Base-by-base conservation (phyloP, 2,329 filamentous ascomycete genomes). In the Mycosphaerella sp. region DNA sequence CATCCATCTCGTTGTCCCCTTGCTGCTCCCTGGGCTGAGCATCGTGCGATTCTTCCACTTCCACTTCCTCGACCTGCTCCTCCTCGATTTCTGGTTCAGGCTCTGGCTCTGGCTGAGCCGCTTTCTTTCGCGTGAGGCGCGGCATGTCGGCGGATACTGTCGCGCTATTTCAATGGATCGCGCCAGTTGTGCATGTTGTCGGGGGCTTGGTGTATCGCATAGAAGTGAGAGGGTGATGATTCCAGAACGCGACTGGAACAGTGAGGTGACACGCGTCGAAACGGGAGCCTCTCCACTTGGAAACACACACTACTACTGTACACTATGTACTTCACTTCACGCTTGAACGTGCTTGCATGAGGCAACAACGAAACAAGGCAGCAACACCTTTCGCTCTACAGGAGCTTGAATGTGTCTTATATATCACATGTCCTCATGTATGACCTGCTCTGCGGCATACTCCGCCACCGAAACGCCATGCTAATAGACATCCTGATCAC, bases 1-100 rank as follows among this genome's bases (percentile, higher is more conserved):
- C 50, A 7, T 56, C 52, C 37, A 55, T 52, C 21, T 50, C 58
- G 21, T 62, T 50, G 17, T 21, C 9, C 6, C 8, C 39, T 35
- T 41, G 32, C 40, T 49, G 30, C 32, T 43, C 18, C n/a, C n/a
- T 3, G 2, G 17, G 40, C 13, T 44, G 18, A 16, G 39, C 30
- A 25, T 25, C 21, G 13, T 44, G 34, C 34, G 48, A 17, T n/a
- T 40, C 39, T 32, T 51, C 42, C 18, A 41, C 32, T 16, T 39
- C 44, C 5, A 12, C 34, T 21, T 27, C 35, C 16, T 39, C 52
- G 39, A 48, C 52, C 27, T 44, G 36, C 12, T 47, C 36, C 47
- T 40, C 41, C 47, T 50, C 47, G 14, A 40, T 14, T 16, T 50
- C 48, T 16, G 35, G 28, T 44, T 49, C 45, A 13, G 45, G 27